phyloP scores from a whole-genome alignment of 768 basidiomycete genomes.

The Boletus reticulatus region DNA sequence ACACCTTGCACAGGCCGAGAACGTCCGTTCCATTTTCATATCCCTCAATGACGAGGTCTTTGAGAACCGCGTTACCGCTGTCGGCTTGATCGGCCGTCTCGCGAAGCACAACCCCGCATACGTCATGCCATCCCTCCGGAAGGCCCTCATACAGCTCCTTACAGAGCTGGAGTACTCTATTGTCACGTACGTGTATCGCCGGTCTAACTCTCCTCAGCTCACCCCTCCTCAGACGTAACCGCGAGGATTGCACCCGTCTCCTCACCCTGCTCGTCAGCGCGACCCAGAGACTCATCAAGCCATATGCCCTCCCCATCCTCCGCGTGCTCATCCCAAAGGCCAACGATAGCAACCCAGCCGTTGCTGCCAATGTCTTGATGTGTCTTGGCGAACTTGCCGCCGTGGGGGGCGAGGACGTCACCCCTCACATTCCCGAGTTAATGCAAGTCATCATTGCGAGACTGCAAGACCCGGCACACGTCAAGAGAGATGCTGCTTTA shows the following conservation, averaged over 20 bases:
- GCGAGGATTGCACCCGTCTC: conserved; percentile 90
- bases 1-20: conserved; percentile 96
- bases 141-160: conserved; percentile 91
- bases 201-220: background rate
- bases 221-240: conserved; percentile 56
- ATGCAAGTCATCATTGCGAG: conserved; percentile 89
- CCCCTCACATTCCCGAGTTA: conserved; percentile 78
- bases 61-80: conserved; percentile 89
- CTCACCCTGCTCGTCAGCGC: conserved; percentile 88
- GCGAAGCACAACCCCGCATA: conserved; percentile 97
- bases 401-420: conserved; percentile 90
- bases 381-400: conserved; percentile 92
- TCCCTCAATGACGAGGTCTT: conserved; percentile 97
- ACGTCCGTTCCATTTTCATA: conserved; percentile 96
- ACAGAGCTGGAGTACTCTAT: conserved; percentile 97
- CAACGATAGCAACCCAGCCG: conserved; percentile 77
- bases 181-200: conserved; percentile 57
- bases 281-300: conserved; percentile 91
- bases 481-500: conserved; percentile 92
- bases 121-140: conserved; percentile 96
- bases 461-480: conserved; percentile 83
- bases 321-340: conserved; percentile 89
- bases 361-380: conserved; percentile 90
- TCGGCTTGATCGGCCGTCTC: conserved; percentile 87
- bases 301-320: conserved; percentile 94